A percentile compares a stretch with the other conserved stretches of the same genome.
Evolutionary conservation across 1,284 basidiomycete species (phyloP).

Genomic region (Sporisorium sorghi): DNA sequence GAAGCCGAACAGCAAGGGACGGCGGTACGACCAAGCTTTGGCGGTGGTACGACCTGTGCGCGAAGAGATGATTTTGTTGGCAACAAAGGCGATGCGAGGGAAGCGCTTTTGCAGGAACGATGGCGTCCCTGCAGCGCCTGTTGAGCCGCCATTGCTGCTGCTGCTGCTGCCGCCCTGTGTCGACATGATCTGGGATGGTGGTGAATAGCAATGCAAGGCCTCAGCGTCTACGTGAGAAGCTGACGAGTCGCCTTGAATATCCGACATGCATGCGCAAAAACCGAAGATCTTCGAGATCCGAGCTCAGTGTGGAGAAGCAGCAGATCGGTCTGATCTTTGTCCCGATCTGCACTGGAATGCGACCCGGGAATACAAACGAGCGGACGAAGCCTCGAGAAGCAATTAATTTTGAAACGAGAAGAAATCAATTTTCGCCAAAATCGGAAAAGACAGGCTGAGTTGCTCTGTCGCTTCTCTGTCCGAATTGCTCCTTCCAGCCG

Average conservation of each 20-base stretch:
- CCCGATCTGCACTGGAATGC: neutral
- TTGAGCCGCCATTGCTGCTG: constrained; percentile 12
- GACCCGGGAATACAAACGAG: neutral
- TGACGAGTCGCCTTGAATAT: constrained; percentile 28
- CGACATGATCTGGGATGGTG: constrained; percentile 20
- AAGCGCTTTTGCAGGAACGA: constrained; percentile 37
- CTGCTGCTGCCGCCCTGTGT: constrained; percentile 6
- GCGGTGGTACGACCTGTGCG: constrained; percentile 41
- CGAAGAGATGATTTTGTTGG: constrained; percentile 38
- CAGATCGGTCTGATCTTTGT: neutral
- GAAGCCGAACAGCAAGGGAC: constrained; percentile 44
- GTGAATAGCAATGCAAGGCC: neutral
- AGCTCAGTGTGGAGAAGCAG: neutral
- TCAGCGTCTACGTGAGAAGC: neutral
- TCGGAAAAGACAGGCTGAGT: constrained; percentile 4
- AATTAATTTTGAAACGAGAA: no score
- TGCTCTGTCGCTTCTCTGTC: neutral
- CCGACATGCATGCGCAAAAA: no score
- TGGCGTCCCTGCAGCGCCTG: constrained; percentile 4
- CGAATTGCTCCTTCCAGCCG: neutral
- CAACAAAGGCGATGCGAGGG: constrained; percentile 39
- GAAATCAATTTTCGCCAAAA: neutral
- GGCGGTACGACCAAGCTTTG: constrained; percentile 48
- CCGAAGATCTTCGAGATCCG: constrained; percentile 12
- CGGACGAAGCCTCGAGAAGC: constrained; percentile 23